These are phyloP conservation scores for Globisporangium irregulare DNA, from an alignment of 352 stramenopile genomes.

Conservation along the genomic window DNA sequence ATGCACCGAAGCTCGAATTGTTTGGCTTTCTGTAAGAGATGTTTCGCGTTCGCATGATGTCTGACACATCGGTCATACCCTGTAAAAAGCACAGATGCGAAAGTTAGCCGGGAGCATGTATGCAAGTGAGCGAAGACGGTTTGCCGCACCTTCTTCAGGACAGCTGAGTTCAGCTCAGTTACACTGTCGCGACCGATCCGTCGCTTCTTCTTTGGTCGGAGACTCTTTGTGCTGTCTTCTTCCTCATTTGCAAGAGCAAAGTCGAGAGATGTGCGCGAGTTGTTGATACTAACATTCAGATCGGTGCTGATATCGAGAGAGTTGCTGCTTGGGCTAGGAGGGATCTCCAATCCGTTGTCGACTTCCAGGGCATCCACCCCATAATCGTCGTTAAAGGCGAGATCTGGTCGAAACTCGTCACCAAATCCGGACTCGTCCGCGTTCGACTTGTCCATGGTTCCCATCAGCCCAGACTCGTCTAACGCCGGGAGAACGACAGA, in stretches of 20 bases:
- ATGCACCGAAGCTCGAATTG: slow-evolving; percentile 10
- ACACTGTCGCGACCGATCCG: slow-evolving; percentile 77
- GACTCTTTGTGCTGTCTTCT: slow-evolving; percentile 22
- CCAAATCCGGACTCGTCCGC: slow-evolving; percentile 29
- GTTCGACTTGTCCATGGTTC: slow-evolving; percentile 44
- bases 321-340: slow-evolving; percentile 35
- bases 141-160: slow-evolving; percentile 57
- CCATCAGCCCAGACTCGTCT: slow-evolving; percentile 58
- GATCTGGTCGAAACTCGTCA: slow-evolving; percentile 39
- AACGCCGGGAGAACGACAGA: slow-evolving; percentile 43
- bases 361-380: slow-evolving; percentile 52
- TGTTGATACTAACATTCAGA: slow-evolving; percentile 64
- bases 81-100: slow-evolving; percentile 1
- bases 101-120: not conserved
- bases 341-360: slow-evolving; percentile 33
- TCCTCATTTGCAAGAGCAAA: slow-evolving; percentile 48
- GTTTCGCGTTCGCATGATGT: slow-evolving; percentile 61
- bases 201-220: slow-evolving; percentile 73
- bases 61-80: slow-evolving; percentile 71
- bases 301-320: slow-evolving; percentile 69
- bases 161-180: slow-evolving; percentile 72
- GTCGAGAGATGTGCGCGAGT: slow-evolving; percentile 67
- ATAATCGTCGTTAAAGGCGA: slow-evolving; percentile 59
- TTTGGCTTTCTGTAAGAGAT: slow-evolving; percentile 34
- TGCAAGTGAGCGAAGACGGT: not conserved